phyloP scores from a whole-genome alignment of 2,329 filamentous ascomycete genomes.

The Byssothecium circinans region DNA sequence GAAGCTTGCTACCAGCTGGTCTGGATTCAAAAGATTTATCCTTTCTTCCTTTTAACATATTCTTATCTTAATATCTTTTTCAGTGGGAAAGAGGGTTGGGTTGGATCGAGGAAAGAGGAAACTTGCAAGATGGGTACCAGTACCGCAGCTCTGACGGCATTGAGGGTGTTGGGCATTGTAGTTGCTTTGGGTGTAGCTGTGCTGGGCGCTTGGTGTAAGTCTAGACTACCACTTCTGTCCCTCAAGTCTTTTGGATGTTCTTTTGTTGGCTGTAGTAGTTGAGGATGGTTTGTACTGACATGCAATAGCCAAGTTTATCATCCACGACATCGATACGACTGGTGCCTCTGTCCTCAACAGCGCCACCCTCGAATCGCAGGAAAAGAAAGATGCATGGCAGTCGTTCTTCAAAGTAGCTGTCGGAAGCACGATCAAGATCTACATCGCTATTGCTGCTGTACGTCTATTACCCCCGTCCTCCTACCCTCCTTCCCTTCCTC shows the following conservation, averaged over 20 bases:
- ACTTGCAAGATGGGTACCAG: slow-evolving; percentile 22
- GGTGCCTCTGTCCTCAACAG: slow-evolving; percentile 18
- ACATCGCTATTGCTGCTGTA: slow-evolving; percentile 30
- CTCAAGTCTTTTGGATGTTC: neutral
- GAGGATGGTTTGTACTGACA: neutral
- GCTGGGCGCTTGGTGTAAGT: slow-evolving; percentile 30
- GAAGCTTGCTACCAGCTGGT: slow-evolving; percentile 31
- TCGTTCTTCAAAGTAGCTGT: slow-evolving; percentile 19
- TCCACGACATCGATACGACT: slow-evolving; percentile 25
- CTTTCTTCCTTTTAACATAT: neutral
- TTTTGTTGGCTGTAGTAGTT: slow-evolving; percentile 6
- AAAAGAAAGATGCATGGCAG: slow-evolving; percentile 19
- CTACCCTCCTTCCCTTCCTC: no score
- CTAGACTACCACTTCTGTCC: neutral
- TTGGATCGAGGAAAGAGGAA: neutral
- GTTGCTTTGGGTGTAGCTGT: slow-evolving; percentile 24
- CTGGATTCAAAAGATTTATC: slow-evolving; percentile 9
- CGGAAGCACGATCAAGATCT: slow-evolving; percentile 20
- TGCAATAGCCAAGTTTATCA: slow-evolving; percentile 16
- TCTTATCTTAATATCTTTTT: neutral
- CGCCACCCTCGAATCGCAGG: slow-evolving; percentile 9
- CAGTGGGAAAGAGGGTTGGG: neutral
- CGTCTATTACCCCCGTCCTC: slow-evolving; percentile 1
- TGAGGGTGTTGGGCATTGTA: slow-evolving; percentile 26
- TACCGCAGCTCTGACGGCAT: slow-evolving; percentile 14